phyloP scores from a whole-genome alignment of 1,139 yeast species.

The Protomyces lactucae-debilis region DNA sequence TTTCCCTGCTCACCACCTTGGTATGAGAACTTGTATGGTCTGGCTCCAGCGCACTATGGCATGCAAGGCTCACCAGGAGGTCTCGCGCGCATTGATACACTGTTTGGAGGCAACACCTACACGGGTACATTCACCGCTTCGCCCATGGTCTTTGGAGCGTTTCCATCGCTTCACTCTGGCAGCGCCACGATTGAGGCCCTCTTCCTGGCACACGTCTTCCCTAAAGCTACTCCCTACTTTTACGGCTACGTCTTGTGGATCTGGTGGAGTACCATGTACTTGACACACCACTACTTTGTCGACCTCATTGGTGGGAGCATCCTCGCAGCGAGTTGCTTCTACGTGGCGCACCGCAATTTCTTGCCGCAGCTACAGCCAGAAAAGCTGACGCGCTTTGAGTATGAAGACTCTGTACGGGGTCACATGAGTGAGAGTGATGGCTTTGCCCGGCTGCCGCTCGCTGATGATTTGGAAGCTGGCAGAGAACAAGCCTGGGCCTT shows the following conservation, averaged over 20 bases:
- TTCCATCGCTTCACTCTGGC: slow-evolving; percentile 93
- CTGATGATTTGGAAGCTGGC: slow-evolving; percentile 23
- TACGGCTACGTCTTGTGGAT: slow-evolving; percentile 78
- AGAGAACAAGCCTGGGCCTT: slow-evolving; percentile 17
- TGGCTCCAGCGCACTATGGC: slow-evolving; percentile 82
- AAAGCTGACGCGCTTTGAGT: slow-evolving; percentile 83
- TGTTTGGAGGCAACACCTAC: slow-evolving; percentile 78
- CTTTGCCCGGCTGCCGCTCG: slow-evolving; percentile 9
- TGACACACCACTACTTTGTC: slow-evolving; percentile 90
- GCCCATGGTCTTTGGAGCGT: slow-evolving; percentile 95
- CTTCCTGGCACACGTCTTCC: slow-evolving; percentile 77
- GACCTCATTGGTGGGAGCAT: slow-evolving; percentile 89
- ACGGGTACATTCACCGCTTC: slow-evolving; percentile 80
- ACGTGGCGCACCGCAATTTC: slow-evolving; percentile 64
- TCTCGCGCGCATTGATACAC: slow-evolving; percentile 73
- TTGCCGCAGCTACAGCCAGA: slow-evolving; percentile 63
- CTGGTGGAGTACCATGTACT: slow-evolving; percentile 98
- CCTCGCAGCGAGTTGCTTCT: slow-evolving; percentile 65
- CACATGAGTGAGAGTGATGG: slow-evolving; percentile 3
- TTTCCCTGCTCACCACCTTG: slow-evolving; percentile 99
- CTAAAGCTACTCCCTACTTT: slow-evolving; percentile 59
- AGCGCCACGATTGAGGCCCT: slow-evolving; percentile 90
- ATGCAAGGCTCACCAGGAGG: slow-evolving; percentile 98
- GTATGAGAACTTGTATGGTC: slow-evolving; percentile 83
- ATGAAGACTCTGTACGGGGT: slow-evolving; percentile 46